Evolutionary conservation across 148 eudicot species (phyloP), one percentile per base, ranked within the genome.

Genomic region (Rhododendron simsii): DNA sequence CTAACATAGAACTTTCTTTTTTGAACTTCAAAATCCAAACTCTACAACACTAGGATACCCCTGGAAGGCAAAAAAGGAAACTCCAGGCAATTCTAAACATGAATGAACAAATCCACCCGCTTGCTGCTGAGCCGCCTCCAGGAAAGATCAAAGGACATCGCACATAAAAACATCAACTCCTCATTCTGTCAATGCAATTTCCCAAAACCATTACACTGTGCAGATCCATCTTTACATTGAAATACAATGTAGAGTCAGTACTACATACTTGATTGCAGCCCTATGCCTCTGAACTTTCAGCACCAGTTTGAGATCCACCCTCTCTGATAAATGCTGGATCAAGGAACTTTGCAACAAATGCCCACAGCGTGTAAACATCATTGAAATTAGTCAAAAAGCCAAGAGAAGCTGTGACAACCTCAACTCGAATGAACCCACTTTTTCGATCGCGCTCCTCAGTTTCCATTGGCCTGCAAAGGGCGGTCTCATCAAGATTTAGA

Each of bases 361-460:
- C 95, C 99, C 99, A 97, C 87, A 97, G 83, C 91, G 90, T 95
- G 84, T 97, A 95, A 39, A 97, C 99, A 89, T 97, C 99, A 30
- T 92, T 95, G 74, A 97, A 97, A 83, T 95, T 91, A 9, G 95
- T 87, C 84, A 97, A 87, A 84, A 97, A 97, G 75, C 98, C 93
- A 50, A 97, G 98, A 67, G 99, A 97, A 55, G 95, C 98, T 2
- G 99, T 97, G 53, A 97, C 96, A 85, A 94, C 99, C 88, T 95
- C 99, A 82, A 93, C 94, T 83, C 98, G 91, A 35, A 94, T 86
- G 85, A 94, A 93, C 12, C 96, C 96, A 77, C 89, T 90, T 87
- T 89, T 93, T n/a, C 94, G 90, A 80, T 91, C 91, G 78, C 87
- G 91, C 50, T 87, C 83, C 3, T 93, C 95, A 84, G 90, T 94